Percentiles rank a stretch among this genome's conserved stretches.
Conservation (phyloP, 2,329 filamentous ascomycete genomes). For the Fusarium brevicatenulatum region DNA sequence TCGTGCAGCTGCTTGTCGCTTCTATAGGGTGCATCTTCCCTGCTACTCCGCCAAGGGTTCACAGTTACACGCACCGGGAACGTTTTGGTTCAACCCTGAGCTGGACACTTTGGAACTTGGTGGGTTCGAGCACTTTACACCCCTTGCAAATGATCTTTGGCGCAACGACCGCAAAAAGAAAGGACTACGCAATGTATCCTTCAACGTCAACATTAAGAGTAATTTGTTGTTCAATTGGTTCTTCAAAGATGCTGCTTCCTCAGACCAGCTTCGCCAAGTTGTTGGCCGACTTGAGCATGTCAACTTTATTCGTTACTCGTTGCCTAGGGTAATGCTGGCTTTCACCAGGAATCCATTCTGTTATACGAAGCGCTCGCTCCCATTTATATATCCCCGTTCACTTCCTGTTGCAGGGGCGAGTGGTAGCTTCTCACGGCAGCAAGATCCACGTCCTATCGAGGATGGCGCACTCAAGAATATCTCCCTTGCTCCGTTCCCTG, state of each 20-base stretch:
- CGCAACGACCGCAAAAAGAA: not conserved
- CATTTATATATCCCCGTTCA: not conserved
- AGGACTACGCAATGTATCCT: not conserved
- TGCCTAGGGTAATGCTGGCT: not conserved
- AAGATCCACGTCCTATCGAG: not conserved
- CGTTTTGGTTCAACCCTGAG: not conserved
- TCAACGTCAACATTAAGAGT: not conserved
- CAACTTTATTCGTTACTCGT: not conserved
- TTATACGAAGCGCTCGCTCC: not conserved
- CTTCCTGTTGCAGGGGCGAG: not conserved
- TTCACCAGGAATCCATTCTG: accelerated
- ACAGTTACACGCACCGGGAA: not conserved
- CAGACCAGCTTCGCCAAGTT: not conserved
- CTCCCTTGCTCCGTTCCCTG: accelerated
- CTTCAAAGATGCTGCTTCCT: not conserved
- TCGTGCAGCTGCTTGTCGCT: not conserved
- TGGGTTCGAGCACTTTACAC: not conserved
- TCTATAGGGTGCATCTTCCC: not conserved
- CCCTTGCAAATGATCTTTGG: not conserved
- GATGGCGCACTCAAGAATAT: too few species aligned
- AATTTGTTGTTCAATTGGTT: not conserved
- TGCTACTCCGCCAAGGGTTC: not conserved
- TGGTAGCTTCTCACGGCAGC: not conserved
- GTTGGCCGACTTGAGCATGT: not conserved
- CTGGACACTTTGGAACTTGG: not conserved